Conservation (phyloP, 345 rosid species). For the Clausena lansium region DNA sequence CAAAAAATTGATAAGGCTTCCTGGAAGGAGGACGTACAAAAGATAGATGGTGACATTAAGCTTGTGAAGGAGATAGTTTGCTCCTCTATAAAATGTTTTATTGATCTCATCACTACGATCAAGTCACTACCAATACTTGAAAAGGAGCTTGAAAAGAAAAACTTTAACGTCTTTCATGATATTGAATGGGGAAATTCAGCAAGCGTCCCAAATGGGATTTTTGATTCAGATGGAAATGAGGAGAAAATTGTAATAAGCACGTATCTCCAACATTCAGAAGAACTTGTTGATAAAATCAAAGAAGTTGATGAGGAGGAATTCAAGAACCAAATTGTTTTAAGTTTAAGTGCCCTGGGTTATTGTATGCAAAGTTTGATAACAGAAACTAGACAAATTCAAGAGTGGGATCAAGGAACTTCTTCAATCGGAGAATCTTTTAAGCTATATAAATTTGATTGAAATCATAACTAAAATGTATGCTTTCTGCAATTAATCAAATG, state of each 20-base stretch:
- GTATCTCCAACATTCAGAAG: conserved; percentile 48
- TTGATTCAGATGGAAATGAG: conserved; percentile 22
- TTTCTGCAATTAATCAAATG: no score
- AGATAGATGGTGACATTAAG: conserved; percentile 51
- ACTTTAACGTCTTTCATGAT: conserved; percentile 28
- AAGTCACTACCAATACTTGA: conserved; percentile 52
- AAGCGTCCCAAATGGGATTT: conserved; percentile 18
- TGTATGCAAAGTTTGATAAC: conserved; percentile 53
- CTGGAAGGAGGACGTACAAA: conserved; percentile 33
- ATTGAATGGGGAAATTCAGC: conserved; percentile 53
- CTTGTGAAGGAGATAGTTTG: conserved; percentile 36
- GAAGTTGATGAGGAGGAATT: conserved; percentile 19
- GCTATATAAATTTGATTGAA: conserved; percentile 50
- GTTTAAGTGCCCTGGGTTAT: conserved; percentile 67
- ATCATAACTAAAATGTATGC: conserved; percentile 55
- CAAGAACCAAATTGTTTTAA: conserved; percentile 47
- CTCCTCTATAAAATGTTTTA: conserved; percentile 45
- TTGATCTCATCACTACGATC: conserved; percentile 43
- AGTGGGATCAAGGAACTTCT: conserved; percentile 56
- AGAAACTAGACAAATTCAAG: conserved; percentile 55
- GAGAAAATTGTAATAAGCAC: conserved; percentile 34
- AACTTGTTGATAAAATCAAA: conserved; percentile 36
- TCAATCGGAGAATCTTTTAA: conserved; percentile 69
- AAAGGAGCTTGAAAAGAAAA: conserved; percentile 36
- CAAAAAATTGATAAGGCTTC: conserved; percentile 25